A percentile compares a stretch with the other conserved stretches of the same genome.
Conservation (phyloP, 345 rosid genomes). For the Moringa oleifera region DNA sequence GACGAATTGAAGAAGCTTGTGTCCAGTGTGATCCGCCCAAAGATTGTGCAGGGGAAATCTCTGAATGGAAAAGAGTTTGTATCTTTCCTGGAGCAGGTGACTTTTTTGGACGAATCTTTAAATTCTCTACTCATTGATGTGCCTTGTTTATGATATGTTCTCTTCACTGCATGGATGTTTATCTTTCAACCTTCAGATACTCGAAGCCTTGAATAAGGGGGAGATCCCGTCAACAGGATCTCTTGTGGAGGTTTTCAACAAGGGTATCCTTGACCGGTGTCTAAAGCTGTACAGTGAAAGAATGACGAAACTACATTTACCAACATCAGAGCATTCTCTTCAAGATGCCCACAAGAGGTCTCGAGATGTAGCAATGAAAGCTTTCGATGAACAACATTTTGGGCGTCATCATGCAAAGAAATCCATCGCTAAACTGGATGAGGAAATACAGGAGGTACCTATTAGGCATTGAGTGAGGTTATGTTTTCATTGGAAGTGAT, state of each 20-base stretch:
- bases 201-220: slow-evolving; percentile 96
- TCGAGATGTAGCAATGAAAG: slow-evolving; percentile 49
- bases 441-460: slow-evolving; percentile 83
- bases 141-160: too few relatives aligned
- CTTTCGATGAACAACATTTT: slow-evolving; percentile 88
- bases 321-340: slow-evolving; percentile 58
- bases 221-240: slow-evolving; percentile 99
- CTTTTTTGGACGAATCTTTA: slow-evolving; percentile 2
- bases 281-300: slow-evolving; percentile 67
- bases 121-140: too few relatives aligned
- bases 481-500: too few relatives aligned
- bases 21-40: slow-evolving; percentile 72
- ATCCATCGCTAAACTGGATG: slow-evolving; percentile 73
- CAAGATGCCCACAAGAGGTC: slow-evolving; percentile 61
- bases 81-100: slow-evolving; percentile 87
- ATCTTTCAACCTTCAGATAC: slow-evolving; percentile 54
- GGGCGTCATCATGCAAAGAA: slow-evolving; percentile 91
- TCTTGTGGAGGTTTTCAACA: slow-evolving; percentile 94
- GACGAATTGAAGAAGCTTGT: slow-evolving; percentile 80
- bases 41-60: slow-evolving; percentile 86
- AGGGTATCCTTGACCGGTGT: slow-evolving; percentile 83
- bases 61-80: slow-evolving; percentile 92
- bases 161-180: not conserved
- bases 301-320: slow-evolving; percentile 59
- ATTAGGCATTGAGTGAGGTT: too few relatives aligned